Percentiles rank a stretch among this genome's conserved stretches.
phyloP scores from a whole-genome alignment of 768 basidiomycete genomes.

The Roridomyces roridus region DNA sequence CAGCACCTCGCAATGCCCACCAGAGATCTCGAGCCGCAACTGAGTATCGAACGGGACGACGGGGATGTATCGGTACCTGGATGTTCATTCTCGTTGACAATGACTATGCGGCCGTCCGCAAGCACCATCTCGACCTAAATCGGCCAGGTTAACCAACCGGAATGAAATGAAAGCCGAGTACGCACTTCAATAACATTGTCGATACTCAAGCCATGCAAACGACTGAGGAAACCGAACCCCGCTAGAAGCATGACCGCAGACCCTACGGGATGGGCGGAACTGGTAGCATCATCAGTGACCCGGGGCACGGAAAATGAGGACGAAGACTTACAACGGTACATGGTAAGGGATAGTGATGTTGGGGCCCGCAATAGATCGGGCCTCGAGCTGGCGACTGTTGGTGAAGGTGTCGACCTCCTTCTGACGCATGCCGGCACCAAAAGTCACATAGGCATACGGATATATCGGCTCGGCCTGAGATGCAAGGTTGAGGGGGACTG shows the following conservation, averaged over 20 bases:
- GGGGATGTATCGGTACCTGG: conserved; percentile 52
- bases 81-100: conserved; percentile 74
- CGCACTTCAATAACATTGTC: conserved; percentile 86
- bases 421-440: conserved; percentile 85
- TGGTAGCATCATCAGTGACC: conserved; percentile 32
- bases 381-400: conserved; percentile 70
- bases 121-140: conserved; percentile 74
- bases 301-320: conserved; percentile 4
- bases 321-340: conserved; percentile 69
- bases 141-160: background rate
- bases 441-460: conserved; percentile 80
- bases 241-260: conserved; percentile 84
- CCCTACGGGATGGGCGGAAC: conserved; percentile 80
- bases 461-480: conserved; percentile 65
- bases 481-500: conserved; percentile 43
- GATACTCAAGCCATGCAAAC: conserved; percentile 84
- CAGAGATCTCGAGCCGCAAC: conserved; percentile 64
- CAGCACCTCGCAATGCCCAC: conserved; percentile 89
- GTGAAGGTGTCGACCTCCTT: conserved; percentile 85
- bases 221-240: conserved; percentile 88
- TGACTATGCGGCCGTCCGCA: conserved; percentile 86
- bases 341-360: conserved; percentile 75
- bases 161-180: background rate
- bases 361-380: conserved; percentile 54
- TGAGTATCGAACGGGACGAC: background rate